Conservation (phyloP, 2,329 filamentous ascomycete genomes). For the Waltergamsia citrina region DNA sequence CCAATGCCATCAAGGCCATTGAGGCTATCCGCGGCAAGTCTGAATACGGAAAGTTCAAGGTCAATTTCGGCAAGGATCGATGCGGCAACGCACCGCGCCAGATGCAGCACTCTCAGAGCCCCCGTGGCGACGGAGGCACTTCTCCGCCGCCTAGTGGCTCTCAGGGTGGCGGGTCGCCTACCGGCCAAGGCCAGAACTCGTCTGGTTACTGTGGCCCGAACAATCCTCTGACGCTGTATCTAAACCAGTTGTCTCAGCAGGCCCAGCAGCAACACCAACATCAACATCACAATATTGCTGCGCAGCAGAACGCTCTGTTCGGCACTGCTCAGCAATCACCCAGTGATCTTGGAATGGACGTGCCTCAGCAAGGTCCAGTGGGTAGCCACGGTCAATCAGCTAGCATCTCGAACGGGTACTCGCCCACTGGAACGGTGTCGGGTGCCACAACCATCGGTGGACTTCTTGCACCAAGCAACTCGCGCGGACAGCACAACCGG, state of each 20-base stretch:
- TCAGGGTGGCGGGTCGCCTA: constrained; percentile 49
- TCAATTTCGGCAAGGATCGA: constrained; percentile 98
- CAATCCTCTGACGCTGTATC: constrained; percentile 89
- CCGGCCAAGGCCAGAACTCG: constrained; percentile 44
- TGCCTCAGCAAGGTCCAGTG: constrained; percentile 51
- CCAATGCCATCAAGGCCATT: constrained; percentile 98
- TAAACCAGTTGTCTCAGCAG: constrained; percentile 71
- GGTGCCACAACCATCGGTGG: constrained; percentile 65
- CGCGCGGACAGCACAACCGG: constrained; percentile 57
- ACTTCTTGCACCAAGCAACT: constrained; percentile 62
- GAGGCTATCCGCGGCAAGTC: constrained; percentile 91
- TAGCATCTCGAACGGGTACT: constrained; percentile 56
- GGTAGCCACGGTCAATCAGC: constrained; percentile 56
- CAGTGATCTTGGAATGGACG: constrained; percentile 46
- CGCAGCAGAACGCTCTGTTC: constrained; percentile 75
- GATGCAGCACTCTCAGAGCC: constrained; percentile 59
- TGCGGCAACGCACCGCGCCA: constrained; percentile 95
- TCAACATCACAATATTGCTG: constrained; percentile 60
- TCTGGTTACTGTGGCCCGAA: constrained; percentile 71
- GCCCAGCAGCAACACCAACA: constrained; percentile 67
- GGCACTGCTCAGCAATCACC: constrained; percentile 57
- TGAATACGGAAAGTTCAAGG: constrained; percentile 97
- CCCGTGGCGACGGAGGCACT: constrained; percentile 50
- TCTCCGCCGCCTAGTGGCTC: constrained; percentile 51
- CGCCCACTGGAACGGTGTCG: constrained; percentile 38